Conservation (phyloP, 2,329 filamentous ascomycete species). For the Pseudogymnoascus pannorum region DNA sequence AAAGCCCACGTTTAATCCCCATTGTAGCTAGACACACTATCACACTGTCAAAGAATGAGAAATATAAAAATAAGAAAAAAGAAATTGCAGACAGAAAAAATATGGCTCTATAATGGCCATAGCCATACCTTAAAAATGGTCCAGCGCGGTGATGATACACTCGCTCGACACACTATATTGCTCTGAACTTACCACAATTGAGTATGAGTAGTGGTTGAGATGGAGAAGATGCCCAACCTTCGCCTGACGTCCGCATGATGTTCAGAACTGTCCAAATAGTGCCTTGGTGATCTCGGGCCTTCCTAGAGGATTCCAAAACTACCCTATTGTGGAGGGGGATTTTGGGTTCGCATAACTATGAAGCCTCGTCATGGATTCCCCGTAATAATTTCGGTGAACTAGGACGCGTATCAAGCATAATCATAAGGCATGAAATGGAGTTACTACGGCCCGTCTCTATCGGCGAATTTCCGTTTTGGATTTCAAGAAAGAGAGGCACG, state of each 20-base stretch:
- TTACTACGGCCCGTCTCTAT: too few species aligned
- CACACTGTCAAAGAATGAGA: too few species aligned
- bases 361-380: neutral
- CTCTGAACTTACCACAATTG: too few species aligned
- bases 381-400: neutral
- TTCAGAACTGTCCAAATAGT: neutral
- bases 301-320: neutral
- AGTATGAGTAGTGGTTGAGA: neutral
- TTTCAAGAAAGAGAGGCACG: neutral
- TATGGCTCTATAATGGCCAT: too few species aligned
- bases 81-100: too few species aligned
- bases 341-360: neutral
- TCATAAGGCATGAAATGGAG: neutral
- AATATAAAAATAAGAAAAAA: too few species aligned
- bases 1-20: neutral
- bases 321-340: neutral
- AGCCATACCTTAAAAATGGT: too few species aligned
- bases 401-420: neutral
- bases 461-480: neutral
- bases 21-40: too few species aligned
- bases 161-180: too few species aligned
- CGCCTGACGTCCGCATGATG: neutral
- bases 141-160: too few species aligned
- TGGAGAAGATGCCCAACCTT: neutral
- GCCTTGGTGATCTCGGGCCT: neutral